phyloP scores from a whole-genome alignment of 225 moss, liverwort and hornwort genomes.

The Marchantia polymorpha region DNA sequence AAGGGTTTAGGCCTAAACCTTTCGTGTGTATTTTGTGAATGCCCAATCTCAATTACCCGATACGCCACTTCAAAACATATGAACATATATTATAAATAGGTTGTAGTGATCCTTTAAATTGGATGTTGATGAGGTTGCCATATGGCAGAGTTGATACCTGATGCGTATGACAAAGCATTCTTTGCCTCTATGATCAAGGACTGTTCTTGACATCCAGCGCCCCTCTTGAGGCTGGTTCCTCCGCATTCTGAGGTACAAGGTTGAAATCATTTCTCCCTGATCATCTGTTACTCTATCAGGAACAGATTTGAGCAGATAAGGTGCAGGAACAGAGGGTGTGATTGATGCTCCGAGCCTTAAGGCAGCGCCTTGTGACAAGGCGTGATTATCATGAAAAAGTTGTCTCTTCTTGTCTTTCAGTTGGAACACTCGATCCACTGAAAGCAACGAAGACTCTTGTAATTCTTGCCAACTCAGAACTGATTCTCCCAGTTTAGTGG shows the following conservation, averaged over 20 bases:
- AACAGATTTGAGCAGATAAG: conserved; percentile 76
- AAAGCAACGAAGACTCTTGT: conserved; percentile 49
- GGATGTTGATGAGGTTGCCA: background rate
- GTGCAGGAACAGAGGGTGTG: conserved; percentile 73
- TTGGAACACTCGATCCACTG: conserved; percentile 51
- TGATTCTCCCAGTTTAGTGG: conserved; percentile 49
- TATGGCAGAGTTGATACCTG: conserved; percentile 38
- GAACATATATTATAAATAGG: no score
- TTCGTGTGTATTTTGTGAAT: no score
- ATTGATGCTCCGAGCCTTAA: conserved; percentile 58
- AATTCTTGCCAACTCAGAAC: conserved; percentile 63
- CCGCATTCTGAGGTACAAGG: conserved; percentile 53
- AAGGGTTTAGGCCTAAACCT: background rate
- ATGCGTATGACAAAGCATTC: conserved; percentile 90
- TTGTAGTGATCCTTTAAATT: no score
- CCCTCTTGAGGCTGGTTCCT: conserved; percentile 75
- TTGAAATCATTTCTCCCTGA: conserved; percentile 70
- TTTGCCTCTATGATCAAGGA: conserved; percentile 74
- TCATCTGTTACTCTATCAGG: conserved; percentile 91
- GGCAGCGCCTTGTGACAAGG: conserved; percentile 36
- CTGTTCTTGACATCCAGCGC: conserved; percentile 85
- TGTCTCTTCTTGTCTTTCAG: conserved; percentile 48
- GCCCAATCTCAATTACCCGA: no score
- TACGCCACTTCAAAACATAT: no score
- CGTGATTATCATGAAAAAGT: conserved; percentile 22